Conservation (phyloP, 495 filamentous ascomycete species). For the Penicillium bovifimosum region DNA sequence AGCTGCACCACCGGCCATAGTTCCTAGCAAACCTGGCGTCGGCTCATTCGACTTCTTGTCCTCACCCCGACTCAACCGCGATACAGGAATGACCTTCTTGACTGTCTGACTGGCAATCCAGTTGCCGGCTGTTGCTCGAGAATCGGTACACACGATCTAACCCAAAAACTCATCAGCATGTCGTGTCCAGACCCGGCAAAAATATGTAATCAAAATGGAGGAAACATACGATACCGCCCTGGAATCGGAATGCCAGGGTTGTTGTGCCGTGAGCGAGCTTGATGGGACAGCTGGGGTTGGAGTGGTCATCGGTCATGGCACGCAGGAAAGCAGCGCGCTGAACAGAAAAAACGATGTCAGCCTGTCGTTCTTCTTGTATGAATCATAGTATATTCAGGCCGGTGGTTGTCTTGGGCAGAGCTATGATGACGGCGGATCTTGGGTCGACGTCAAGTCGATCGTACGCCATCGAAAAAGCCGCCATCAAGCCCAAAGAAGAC, state of each 20-base stretch:
- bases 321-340: constrained; percentile 89
- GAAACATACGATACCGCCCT: constrained; percentile 73
- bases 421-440: constrained; percentile 2
- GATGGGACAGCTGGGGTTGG: constrained; percentile 94
- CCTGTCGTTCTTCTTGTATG: neutral
- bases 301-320: constrained; percentile 92
- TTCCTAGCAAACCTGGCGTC: constrained; percentile 76
- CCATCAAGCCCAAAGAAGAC: constrained; percentile 1
- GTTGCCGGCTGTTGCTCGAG: constrained; percentile 89
- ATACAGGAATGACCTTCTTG: constrained; percentile 87
- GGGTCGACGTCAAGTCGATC: constrained; percentile 6
- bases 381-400: neutral
- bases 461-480: neutral
- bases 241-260: constrained; percentile 95
- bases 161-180: neutral
- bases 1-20: constrained; percentile 97
- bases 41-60: constrained; percentile 65
- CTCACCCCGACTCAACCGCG: constrained; percentile 43
- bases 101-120: constrained; percentile 99
- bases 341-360: constrained; percentile 8
- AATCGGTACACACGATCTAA: constrained; percentile 91
- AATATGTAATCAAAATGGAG: neutral
- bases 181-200: neutral
- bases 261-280: constrained; percentile 99
- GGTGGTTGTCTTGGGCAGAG: constrained; percentile 3